Percentiles rank a stretch among this genome's conserved stretches.
These are phyloP conservation scores for Glaciozyma antarctica DNA, from an alignment of 768 basidiomycete genomes.

Conservation along the genomic window DNA sequence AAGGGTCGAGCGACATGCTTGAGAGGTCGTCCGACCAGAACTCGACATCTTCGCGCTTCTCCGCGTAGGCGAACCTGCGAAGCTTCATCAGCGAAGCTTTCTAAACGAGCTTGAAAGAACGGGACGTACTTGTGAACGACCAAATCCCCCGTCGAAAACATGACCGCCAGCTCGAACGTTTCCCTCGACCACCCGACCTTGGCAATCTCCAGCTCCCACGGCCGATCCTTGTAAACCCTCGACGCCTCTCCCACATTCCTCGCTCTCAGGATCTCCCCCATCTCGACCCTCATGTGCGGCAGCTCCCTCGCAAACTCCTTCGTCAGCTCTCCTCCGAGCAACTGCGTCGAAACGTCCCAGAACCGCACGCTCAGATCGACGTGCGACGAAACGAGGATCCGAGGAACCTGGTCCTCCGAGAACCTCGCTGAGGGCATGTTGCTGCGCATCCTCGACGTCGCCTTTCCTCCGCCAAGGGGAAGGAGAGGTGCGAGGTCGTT, in stretches of 20 bases:
- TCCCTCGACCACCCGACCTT: slow-evolving; percentile 40
- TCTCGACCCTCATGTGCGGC: slow-evolving; percentile 53
- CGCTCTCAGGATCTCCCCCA: slow-evolving; percentile 35
- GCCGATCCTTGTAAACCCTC: slow-evolving; percentile 36
- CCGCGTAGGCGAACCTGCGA: slow-evolving; percentile 1
- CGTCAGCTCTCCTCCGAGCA: slow-evolving; percentile 40
- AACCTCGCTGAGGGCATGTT: slow-evolving; percentile 38
- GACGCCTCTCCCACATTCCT: slow-evolving; percentile 30
- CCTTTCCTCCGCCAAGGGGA: slow-evolving; percentile 43
- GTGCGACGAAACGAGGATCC: slow-evolving; percentile 58
- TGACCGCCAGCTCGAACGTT: slow-evolving; percentile 40
- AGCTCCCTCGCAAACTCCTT: slow-evolving; percentile 56
- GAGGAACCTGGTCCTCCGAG: slow-evolving; percentile 42
- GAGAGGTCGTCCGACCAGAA: no score
- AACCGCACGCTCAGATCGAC: slow-evolving; percentile 60
- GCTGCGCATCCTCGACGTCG: slow-evolving; percentile 37
- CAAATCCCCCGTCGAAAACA: slow-evolving; percentile 41
- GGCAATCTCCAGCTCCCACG: slow-evolving; percentile 39
- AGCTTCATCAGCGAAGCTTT: no score
- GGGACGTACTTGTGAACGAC: slow-evolving; percentile 39
- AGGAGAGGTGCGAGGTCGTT: slow-evolving; percentile 7
- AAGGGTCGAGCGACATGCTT: no score
- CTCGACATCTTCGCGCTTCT: not conserved
- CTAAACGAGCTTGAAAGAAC: no score
- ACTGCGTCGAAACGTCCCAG: slow-evolving; percentile 62